Conservation (phyloP, 1,284 basidiomycete species). For the Golubevia pallescens region DNA sequence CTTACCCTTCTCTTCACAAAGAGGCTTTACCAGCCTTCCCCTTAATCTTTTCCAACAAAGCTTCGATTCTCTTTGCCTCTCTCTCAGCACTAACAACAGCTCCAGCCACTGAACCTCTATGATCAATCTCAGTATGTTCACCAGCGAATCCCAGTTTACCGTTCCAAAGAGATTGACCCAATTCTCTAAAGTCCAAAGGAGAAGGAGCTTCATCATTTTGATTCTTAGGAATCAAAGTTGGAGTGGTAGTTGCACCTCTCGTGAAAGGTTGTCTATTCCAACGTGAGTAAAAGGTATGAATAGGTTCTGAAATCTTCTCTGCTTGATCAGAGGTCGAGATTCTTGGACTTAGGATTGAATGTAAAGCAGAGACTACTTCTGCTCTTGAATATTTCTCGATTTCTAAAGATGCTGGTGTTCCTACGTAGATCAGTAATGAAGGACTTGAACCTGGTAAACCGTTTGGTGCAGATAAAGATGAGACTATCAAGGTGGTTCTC, state of each 20-base stretch:
- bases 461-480: slow-evolving; percentile 60
- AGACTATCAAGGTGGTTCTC: slow-evolving; percentile 62
- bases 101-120: slow-evolving; percentile 67
- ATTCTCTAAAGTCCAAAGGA: slow-evolving; percentile 67
- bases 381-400: slow-evolving; percentile 26
- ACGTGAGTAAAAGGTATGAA: slow-evolving; percentile 42
- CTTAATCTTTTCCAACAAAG: too few species aligned
- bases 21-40: too few species aligned
- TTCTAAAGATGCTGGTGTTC: slow-evolving; percentile 24
- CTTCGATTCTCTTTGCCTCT: slow-evolving; percentile 66
- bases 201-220: slow-evolving; percentile 49
- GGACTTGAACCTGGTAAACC: slow-evolving; percentile 55
- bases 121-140: slow-evolving; percentile 68
- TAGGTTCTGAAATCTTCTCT: slow-evolving; percentile 12
- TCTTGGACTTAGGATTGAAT: slow-evolving; percentile 21
- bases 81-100: slow-evolving; percentile 66
- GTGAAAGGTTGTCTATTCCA: slow-evolving; percentile 68
- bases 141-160: slow-evolving; percentile 68
- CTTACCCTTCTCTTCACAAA: too few species aligned
- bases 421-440: slow-evolving; percentile 66
- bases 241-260: slow-evolving; percentile 68
- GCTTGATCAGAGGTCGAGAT: slow-evolving; percentile 10
- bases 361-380: slow-evolving; percentile 28
- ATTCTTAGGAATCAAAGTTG: slow-evolving; percentile 50
- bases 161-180: slow-evolving; percentile 66